Percentiles rank a stretch among this genome's conserved stretches.
Evolutionary conservation across 805 yeast genomes (phyloP).

Genomic region (Candida sithepensis): DNA sequence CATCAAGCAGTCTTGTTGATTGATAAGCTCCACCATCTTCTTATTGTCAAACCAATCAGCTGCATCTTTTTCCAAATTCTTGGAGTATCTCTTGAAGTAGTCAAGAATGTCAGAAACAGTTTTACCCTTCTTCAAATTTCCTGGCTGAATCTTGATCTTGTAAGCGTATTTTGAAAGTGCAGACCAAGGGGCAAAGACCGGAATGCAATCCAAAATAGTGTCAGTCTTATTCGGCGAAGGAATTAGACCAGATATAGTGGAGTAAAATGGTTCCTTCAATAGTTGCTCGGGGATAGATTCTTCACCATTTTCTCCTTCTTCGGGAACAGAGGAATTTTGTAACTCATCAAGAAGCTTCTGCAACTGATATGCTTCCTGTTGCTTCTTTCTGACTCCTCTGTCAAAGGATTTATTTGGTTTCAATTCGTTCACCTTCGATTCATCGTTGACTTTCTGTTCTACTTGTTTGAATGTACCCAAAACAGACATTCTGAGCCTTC

Average conservation of each 20-base stretch:
- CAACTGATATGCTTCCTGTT: slow-evolving; percentile 29
- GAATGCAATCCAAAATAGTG: slow-evolving; percentile 58
- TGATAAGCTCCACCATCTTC: slow-evolving; percentile 49
- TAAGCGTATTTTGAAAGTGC: slow-evolving; percentile 71
- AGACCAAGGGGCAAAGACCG: slow-evolving; percentile 92
- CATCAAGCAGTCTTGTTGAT: slow-evolving; percentile 64
- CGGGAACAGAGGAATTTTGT: slow-evolving; percentile 15
- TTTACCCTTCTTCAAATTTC: slow-evolving; percentile 82
- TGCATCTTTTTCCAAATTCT: slow-evolving; percentile 24
- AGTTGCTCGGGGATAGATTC: slow-evolving; percentile 20
- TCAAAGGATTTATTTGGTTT: background rate
- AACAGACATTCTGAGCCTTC: slow-evolving; percentile 67
- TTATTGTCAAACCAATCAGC: slow-evolving; percentile 72
- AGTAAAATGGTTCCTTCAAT: slow-evolving; percentile 34
- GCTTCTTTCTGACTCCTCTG: slow-evolving; percentile 23
- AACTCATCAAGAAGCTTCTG: slow-evolving; percentile 30
- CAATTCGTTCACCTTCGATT: slow-evolving; percentile 4
- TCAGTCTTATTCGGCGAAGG: slow-evolving; percentile 48
- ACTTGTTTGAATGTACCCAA: slow-evolving; percentile 76
- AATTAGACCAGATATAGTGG: slow-evolving; percentile 30
- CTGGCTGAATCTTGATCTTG: slow-evolving; percentile 80
- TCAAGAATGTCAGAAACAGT: slow-evolving; percentile 66
- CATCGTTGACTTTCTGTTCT: slow-evolving; percentile 17
- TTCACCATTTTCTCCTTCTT: slow-evolving; percentile 14
- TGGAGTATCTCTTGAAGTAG: slow-evolving; percentile 42